These are phyloP conservation scores for Ascochyta rabiei DNA, from an alignment of 2,329 filamentous ascomycete species.

Conservation along the genomic window DNA sequence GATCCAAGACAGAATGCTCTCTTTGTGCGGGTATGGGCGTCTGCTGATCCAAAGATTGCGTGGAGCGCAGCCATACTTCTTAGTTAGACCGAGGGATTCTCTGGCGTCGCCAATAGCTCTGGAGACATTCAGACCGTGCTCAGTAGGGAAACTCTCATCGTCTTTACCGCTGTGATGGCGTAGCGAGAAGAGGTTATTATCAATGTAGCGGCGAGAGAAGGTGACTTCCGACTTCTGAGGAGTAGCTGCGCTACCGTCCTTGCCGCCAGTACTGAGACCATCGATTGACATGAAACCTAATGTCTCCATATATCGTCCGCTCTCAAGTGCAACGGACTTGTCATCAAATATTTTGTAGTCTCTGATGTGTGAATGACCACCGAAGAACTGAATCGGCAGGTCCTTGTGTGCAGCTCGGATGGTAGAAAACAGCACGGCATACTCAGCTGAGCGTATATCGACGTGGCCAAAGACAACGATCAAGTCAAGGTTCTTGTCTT, in stretches of 20 bases:
- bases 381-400: constrained; percentile 88
- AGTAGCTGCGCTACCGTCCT: constrained; percentile 27
- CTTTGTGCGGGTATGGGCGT: constrained; percentile 71
- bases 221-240: constrained; percentile 49
- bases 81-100: constrained; percentile 72
- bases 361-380: constrained; percentile 87
- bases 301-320: constrained; percentile 92
- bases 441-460: constrained; percentile 80
- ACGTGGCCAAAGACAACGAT: constrained; percentile 89
- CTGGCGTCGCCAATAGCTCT: constrained; percentile 72
- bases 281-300: constrained; percentile 91
- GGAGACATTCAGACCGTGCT: constrained; percentile 74
- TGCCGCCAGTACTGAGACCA: constrained; percentile 60
- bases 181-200: constrained; percentile 88
- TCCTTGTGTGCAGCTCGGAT: constrained; percentile 79
- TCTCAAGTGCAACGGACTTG: constrained; percentile 79
- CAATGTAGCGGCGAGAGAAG: constrained; percentile 85
- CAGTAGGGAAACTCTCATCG: constrained; percentile 74
- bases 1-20: constrained; percentile 84
- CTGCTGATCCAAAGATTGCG: constrained; percentile 81
- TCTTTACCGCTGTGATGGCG: constrained; percentile 80
- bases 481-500: constrained; percentile 78
- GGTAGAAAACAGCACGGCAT: constrained; percentile 74
- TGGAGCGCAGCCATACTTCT: constrained; percentile 82
- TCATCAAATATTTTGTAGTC: constrained; percentile 82